Evolutionary conservation across 768 basidiomycete species (phyloP), one percentile per base, ranked within the genome.

Genomic region (Sarcodon aspratus): DNA sequence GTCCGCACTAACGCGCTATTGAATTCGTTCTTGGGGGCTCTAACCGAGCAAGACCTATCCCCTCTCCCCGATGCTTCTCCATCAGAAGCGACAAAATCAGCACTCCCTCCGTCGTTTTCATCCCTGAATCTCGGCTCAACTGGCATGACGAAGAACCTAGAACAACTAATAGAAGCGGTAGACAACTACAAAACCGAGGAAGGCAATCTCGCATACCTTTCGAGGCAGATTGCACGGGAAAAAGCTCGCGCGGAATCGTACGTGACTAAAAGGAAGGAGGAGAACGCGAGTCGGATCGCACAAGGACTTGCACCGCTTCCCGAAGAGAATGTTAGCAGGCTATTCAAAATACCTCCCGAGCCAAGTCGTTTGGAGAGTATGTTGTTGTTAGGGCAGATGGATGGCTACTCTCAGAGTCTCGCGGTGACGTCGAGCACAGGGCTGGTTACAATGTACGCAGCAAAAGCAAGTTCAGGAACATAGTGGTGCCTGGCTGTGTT

Each of bases 161-260:
- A 90, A 69, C 78, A 84, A 63, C 80, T 93, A 45, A 79, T 88
- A 52, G 90, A 95, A 63, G 79, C 84, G 0, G 71, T 95, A 51
- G 89, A 92, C 66, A 76, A 69, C 57, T 90, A 92, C 68, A 80
- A 82, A 58, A 89, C 86, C 48, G 93, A 96, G 65, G 88, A 94
- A 59, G 87, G 89, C 46, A 95, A 95, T 65, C 75, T 93, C 54
- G 91, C 85, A 47, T 96, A 91, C 71, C 69, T 90, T 55, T 73
- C 74, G 42, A 81, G 93, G 48, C 92, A 94, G 63, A 94, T 94
- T 59, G 82, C 82, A 32, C 77, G 93, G 32, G 93, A 96, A 64
- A 83, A 79, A 59, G 66, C 74, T 40, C 79, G 78, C 52, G 88
- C 89, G 45, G 93, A 96, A 49, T 72, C 73, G 47, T 83, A 84